phyloP scores from a whole-genome alignment of 2,329 filamentous ascomycete species.

The Nectriaceae sp. region DNA sequence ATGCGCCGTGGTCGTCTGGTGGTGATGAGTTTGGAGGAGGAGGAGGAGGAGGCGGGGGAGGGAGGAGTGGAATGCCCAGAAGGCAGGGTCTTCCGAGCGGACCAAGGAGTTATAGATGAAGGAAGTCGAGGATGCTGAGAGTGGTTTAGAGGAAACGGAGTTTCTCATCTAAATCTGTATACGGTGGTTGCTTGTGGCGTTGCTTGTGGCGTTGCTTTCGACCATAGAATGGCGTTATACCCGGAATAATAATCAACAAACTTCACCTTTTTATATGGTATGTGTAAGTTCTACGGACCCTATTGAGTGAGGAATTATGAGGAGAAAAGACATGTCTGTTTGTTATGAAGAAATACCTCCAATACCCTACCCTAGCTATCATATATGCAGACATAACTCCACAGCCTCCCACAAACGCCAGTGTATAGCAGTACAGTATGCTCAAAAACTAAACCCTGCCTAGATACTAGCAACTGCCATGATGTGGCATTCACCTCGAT shows the following conservation, averaged over 20 bases:
- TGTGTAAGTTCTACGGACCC: too few species aligned
- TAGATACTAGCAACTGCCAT: neutral
- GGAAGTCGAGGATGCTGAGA: neutral
- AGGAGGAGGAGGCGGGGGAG: conserved; percentile 38
- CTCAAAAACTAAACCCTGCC: neutral
- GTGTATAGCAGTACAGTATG: conserved; percentile 14
- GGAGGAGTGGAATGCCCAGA: conserved; percentile 34
- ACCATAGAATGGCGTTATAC: conserved; percentile 27
- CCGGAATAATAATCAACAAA: conserved; percentile 16
- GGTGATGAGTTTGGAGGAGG: conserved; percentile 41
- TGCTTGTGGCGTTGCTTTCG: conserved; percentile 12
- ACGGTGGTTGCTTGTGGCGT: conserved; percentile 7
- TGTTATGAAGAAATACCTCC: neutral
- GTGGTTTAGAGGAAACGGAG: neutral
- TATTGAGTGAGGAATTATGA: too few species aligned
- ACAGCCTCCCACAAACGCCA: conserved; percentile 6
- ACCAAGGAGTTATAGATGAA: conserved; percentile 43
- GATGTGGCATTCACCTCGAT: conserved; percentile 19
- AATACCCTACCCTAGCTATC: conserved; percentile 1
- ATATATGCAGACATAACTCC: neutral
- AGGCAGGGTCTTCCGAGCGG: conserved; percentile 48
- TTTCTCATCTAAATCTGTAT: conserved; percentile 5
- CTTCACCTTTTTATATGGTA: conserved; percentile 11
- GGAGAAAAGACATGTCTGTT: too few species aligned
- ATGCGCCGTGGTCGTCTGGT: conserved; percentile 48